Evolutionary conservation across 805 yeast genomes (phyloP).

Genomic region (Kazachstania viticola): DNA sequence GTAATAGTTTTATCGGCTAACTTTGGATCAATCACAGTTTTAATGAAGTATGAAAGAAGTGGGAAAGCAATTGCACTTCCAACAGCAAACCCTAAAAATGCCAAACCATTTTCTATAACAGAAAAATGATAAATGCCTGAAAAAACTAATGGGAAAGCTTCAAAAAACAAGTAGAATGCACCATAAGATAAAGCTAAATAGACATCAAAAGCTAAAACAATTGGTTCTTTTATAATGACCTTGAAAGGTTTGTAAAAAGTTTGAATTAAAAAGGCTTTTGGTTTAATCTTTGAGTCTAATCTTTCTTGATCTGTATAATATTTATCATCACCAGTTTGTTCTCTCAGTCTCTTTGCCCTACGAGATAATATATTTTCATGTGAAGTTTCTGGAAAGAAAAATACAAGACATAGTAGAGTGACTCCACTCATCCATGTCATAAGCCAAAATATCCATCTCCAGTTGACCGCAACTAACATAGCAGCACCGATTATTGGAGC

Average conservation of each 20-base stretch:
- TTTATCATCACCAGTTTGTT: slow-evolving; percentile 33
- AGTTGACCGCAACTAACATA: slow-evolving; percentile 29
- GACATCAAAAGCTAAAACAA: slow-evolving; percentile 37
- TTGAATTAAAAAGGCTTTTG: slow-evolving; percentile 12
- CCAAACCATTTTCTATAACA: slow-evolving; percentile 33
- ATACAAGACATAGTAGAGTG: slow-evolving; percentile 24
- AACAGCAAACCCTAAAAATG: slow-evolving; percentile 34
- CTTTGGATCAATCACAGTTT: slow-evolving; percentile 3
- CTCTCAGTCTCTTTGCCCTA: slow-evolving; percentile 28
- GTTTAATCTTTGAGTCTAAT: slow-evolving; percentile 17
- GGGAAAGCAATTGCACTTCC: slow-evolving; percentile 21
- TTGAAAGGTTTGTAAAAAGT: slow-evolving; percentile 37
- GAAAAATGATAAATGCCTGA: slow-evolving; percentile 33
- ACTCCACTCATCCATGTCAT: slow-evolving; percentile 23
- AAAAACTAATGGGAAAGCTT: slow-evolving; percentile 47
- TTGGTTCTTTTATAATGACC: slow-evolving; percentile 41
- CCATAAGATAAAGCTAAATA: slow-evolving; percentile 43
- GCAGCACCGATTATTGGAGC: slow-evolving; percentile 35
- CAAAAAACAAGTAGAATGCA: slow-evolving; percentile 43
- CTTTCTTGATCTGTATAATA: slow-evolving; percentile 31
- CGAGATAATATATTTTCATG: slow-evolving; percentile 32
- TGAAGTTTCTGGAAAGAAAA: slow-evolving; percentile 39
- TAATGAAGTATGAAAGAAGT: not conserved
- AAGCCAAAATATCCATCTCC: slow-evolving; percentile 47
- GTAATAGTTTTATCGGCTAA: slow-evolving; percentile 17